Conservation (phyloP, 208 protist species). For the Blastocrithidia nonstop region DNA sequence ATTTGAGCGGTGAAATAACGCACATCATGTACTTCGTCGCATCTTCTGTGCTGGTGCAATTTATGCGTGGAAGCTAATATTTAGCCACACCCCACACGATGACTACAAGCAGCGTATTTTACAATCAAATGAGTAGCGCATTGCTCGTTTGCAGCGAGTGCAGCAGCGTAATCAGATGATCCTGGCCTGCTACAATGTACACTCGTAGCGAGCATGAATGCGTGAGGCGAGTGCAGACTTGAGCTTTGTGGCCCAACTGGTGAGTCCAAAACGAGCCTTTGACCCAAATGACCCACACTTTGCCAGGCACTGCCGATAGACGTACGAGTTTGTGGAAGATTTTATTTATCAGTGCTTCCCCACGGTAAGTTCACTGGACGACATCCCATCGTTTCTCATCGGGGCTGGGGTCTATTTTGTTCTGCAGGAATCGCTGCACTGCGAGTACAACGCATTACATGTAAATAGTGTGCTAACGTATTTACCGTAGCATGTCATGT, state of each 20-base stretch:
- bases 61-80: constrained; percentile 86
- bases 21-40: constrained; percentile 29
- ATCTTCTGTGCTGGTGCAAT: constrained; percentile 60
- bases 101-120: constrained; percentile 78
- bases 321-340: constrained; percentile 79
- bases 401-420: constrained; percentile 65
- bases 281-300: constrained; percentile 63
- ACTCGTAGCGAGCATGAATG: constrained; percentile 71
- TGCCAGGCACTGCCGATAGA: constrained; percentile 53
- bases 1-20: constrained; percentile 69
- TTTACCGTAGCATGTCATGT: no score
- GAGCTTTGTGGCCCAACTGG: constrained; percentile 68
- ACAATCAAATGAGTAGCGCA: constrained; percentile 35
- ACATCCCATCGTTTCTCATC: constrained; percentile 63
- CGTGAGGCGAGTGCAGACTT: constrained; percentile 69
- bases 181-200: constrained; percentile 73
- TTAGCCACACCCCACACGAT: constrained; percentile 81
- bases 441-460: not conserved
- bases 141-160: constrained; percentile 54
- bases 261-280: constrained; percentile 46
- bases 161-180: constrained; percentile 80
- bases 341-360: constrained; percentile 86
- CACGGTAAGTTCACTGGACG: constrained; percentile 32
- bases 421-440: constrained; percentile 43
- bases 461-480: not conserved